Evolutionary conservation across 1,284 basidiomycete species (phyloP).

Genomic region (Golubevia pallescens): DNA sequence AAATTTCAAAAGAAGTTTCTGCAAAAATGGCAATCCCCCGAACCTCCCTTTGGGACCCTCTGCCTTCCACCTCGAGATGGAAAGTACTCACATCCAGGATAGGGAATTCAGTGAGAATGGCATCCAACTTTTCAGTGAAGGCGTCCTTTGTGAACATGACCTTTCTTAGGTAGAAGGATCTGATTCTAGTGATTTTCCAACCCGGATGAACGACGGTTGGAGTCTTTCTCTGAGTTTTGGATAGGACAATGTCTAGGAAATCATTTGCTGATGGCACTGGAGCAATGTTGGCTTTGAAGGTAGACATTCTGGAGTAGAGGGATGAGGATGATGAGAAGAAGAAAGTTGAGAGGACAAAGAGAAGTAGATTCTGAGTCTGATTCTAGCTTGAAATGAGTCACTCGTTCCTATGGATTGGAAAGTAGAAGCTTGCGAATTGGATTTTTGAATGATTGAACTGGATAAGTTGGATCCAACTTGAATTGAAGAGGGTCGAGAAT

Average conservation of each 20-base stretch:
- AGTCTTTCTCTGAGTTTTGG: slow-evolving; percentile 62
- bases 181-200: slow-evolving; percentile 63
- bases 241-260: slow-evolving; percentile 61
- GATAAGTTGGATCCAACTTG: no score
- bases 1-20: no score
- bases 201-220: slow-evolving; percentile 63
- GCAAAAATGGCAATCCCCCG: no score
- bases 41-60: no score
- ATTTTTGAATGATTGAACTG: no score
- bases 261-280: slow-evolving; percentile 59
- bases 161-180: slow-evolving; percentile 63
- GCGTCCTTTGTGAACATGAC: slow-evolving; percentile 63
- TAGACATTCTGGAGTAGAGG: slow-evolving; percentile 27
- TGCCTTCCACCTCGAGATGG: background rate
- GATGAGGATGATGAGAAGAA: background rate
- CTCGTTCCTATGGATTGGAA: no score
- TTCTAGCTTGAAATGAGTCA: no score
- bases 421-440: no score
- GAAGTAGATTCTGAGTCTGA: no score
- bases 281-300: slow-evolving; percentile 56
- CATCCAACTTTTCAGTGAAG: slow-evolving; percentile 60
- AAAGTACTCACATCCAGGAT: slow-evolving; percentile 33
- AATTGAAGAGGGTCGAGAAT: no score
- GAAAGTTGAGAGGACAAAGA: background rate
- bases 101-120: slow-evolving; percentile 58